Percentiles rank a stretch among this genome's conserved stretches.
These are phyloP conservation scores for Syzygium oleosum DNA, from an alignment of 345 rosid genomes.

Conservation along the genomic window DNA sequence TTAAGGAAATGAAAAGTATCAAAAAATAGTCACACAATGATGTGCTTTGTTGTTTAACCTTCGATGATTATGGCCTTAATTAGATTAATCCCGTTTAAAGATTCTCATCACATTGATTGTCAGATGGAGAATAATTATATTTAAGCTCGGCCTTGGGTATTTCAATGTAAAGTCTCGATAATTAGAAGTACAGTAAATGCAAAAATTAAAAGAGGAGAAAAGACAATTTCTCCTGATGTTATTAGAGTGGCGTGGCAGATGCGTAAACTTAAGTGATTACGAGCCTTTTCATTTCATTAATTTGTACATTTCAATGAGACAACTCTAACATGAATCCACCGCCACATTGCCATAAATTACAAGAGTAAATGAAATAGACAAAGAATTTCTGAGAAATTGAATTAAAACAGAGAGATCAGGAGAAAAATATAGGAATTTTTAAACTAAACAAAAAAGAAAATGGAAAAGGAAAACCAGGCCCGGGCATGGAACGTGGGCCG, in stretches of 20 bases:
- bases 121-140: not conserved
- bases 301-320: not conserved
- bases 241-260: not conserved
- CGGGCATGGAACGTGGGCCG: not conserved
- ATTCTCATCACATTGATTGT: too few relatives aligned
- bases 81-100: fast-evolving
- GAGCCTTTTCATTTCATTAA: not conserved
- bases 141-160: not conserved
- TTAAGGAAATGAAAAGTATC: not conserved
- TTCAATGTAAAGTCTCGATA: not conserved
- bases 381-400: not conserved
- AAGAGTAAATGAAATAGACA: not conserved
- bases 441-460: too few relatives aligned
- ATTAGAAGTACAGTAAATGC: not conserved
- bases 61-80: not conserved
- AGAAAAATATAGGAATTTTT: not conserved
- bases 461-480: too few relatives aligned
- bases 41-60: not conserved
- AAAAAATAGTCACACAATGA: not conserved
- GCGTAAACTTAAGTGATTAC: not conserved
- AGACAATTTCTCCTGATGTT: not conserved
- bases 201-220: not conserved
- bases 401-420: not conserved
- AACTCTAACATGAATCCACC: not conserved
- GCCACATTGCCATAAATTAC: not conserved